Evolutionary conservation across 371 early-diverging fungal genomes (phyloP), one percentile per base, ranked within the genome.

Genomic region (Gilbertella persicaria): DNA sequence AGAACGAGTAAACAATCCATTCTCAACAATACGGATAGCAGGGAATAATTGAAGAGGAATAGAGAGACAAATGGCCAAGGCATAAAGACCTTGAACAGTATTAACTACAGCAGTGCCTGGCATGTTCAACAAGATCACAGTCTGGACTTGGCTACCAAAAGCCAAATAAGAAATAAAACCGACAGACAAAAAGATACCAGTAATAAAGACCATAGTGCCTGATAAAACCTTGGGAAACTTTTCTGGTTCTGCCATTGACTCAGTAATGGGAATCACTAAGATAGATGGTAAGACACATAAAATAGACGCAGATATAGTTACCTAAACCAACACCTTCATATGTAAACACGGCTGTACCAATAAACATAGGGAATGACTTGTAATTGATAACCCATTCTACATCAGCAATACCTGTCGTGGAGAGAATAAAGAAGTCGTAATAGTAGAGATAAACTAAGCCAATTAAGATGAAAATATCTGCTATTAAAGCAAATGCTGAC

Each of bases 1-100:
- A 3, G 83, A 80, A 28, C 75, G 67, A 5, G 70, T 73, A 50
- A 87, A 85, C n/a, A 87, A 30, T 14, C 77, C 79, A 42, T 74
- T 81, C 59, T 95, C 95, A 47, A 88, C 74, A 66, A 95, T 95
- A 60, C 92, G 85, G 45, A 92, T 84, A 9, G 89, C 88, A 6
- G 95, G 94, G 73, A 92, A 95, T n/a, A 92, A 74, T 33, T 85
- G 85, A 12, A 95, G 69, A 4, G 95, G 94, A 53, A 92, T 91
- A 4, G 91, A 88, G 5, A 92, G 66, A 66, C 89, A 78, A 51
- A 95, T 93, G 17, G 95, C 94, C 24, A 93, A 53, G 5, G 89
- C 89, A 67, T 95, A 95, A 14, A 92, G 62, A 23, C 78, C 78
- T 56, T 92, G 92, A 1, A 93, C 75, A 13, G 77, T 63, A 53